Conservation (phyloP, 2,329 filamentous ascomycete species). For the Sclerotinia minor region DNA sequence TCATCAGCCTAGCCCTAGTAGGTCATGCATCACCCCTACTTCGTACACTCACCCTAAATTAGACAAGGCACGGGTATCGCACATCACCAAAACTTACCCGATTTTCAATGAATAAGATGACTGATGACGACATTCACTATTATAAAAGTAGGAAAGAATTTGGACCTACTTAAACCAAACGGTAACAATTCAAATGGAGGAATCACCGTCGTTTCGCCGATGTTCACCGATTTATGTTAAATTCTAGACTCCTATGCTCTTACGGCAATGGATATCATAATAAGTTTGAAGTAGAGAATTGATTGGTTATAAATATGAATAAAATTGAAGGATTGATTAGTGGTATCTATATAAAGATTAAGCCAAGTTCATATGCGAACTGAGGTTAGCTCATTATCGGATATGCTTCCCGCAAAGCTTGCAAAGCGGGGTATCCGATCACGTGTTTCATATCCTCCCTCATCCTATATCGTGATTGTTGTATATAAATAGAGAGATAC, state of each 20-base stretch:
- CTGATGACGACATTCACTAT: too few relatives aligned
- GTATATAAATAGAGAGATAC: neutral
- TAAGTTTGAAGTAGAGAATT: too few relatives aligned
- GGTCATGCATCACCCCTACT: too few relatives aligned
- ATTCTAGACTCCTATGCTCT: neutral
- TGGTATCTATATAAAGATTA: neutral
- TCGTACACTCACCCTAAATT: neutral
- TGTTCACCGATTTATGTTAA: neutral
- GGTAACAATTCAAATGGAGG: too few relatives aligned
- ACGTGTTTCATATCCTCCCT: neutral
- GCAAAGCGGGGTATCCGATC: constrained; percentile 4
- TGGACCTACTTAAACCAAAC: too few relatives aligned
- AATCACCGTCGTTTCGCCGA: neutral
- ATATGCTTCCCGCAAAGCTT: neutral
- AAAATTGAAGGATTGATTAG: too few relatives aligned
- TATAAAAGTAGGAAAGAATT: too few relatives aligned
- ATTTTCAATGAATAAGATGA: neutral
- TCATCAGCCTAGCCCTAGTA: too few relatives aligned
- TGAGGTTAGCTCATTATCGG: neutral
- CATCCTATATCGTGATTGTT: neutral
- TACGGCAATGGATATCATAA: too few relatives aligned
- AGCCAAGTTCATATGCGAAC: neutral
- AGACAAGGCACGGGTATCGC: neutral
- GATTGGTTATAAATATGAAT: too few relatives aligned
- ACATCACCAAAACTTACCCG: neutral